phyloP scores from a whole-genome alignment of 2,329 filamentous ascomycete species.

The Monilinia fructicola region DNA sequence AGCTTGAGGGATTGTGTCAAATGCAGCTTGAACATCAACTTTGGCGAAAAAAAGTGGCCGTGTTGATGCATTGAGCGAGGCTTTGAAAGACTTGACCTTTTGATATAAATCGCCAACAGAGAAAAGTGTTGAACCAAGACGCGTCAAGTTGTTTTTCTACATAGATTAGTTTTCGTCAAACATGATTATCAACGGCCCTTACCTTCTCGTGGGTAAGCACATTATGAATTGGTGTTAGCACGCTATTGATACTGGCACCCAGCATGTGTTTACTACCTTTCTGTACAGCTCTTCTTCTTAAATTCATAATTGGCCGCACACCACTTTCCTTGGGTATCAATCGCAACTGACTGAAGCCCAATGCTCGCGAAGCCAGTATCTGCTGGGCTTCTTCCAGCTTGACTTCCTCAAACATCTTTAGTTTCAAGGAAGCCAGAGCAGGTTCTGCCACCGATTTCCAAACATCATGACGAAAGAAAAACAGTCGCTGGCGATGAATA shows the following conservation, averaged over 20 bases:
- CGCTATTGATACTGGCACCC: constrained; percentile 65
- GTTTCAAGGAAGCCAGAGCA: constrained; percentile 64
- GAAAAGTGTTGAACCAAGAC: constrained; percentile 76
- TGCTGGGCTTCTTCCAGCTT: constrained; percentile 54
- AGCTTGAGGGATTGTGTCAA: constrained; percentile 89
- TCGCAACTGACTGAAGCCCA: constrained; percentile 78
- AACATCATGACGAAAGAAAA: constrained; percentile 92
- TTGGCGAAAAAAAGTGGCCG: constrained; percentile 80
- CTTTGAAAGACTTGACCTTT: constrained; percentile 69
- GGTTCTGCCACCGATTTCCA: constrained; percentile 79
- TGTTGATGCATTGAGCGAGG: constrained; percentile 44
- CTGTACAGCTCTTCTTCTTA: constrained; percentile 63
- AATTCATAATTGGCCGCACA: constrained; percentile 83
- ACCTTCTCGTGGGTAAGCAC: constrained; percentile 79
- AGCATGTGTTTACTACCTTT: constrained; percentile 55
- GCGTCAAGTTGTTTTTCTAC: constrained; percentile 52
- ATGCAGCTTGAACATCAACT: constrained; percentile 86
- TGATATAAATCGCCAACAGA: constrained; percentile 78
- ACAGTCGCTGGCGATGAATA: constrained; percentile 73
- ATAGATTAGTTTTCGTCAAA: constrained; percentile 28
- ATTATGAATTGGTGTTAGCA: constrained; percentile 72
- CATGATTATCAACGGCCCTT: constrained; percentile 26
- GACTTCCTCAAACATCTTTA: constrained; percentile 77
- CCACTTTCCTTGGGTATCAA: constrained; percentile 77
- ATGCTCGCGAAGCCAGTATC: constrained; percentile 58